Base-by-base conservation (phyloP, 768 basidiomycete genomes). In the Amanita molliuscula region DNA sequence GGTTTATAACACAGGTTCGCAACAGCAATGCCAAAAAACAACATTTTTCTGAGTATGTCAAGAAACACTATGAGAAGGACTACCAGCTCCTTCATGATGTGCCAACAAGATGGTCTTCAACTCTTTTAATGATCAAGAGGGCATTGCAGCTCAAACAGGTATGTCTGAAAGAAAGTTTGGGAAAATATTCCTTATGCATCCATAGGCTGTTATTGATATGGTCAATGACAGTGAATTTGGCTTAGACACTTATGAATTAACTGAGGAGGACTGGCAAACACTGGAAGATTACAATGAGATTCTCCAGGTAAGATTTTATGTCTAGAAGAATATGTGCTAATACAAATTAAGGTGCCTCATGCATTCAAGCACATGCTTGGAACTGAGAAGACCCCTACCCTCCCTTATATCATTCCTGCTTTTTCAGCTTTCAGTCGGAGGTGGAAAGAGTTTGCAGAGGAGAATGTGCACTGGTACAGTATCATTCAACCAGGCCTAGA, bases 11-110 rank as follows among this genome's bases (percentile, higher is more conserved):
- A 40, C 13, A 40, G 38, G 18, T 40, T 4, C 38, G 13, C 11
- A 43, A 43, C 42, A 43, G 42, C 42, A 43, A 43, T n/a, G 9
- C 25, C 5, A 43, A 26, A 23, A 43, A 25, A 26, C 8, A 43
- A 9, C 2, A 21, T 6, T 60, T 59, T 48, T 15, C 53, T 8
- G 35, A 54, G 10, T 41, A 51, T 34, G 42, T 43, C 13, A 16
- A 23, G 23, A 25, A 48, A 6, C 8, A 37, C 13, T 23, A 41
- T 28, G 10, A 42, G 18, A 41, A 52, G 20, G 54, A 59, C 20
- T 56, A 62, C 16, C 59, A 67, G 44, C 61, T 67, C 3, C 47
- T 67, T 33, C 51, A 54, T 3, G 62, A 66, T 53, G 59, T 67
- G 38, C 52, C 53, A 16, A 62, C 61, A 15, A 44, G 58, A 1